Percentiles rank a stretch among this genome's conserved stretches.
These are phyloP conservation scores for Brasenia schreberi DNA, from an alignment of 164 flowering plant species.

Conservation along the genomic window DNA sequence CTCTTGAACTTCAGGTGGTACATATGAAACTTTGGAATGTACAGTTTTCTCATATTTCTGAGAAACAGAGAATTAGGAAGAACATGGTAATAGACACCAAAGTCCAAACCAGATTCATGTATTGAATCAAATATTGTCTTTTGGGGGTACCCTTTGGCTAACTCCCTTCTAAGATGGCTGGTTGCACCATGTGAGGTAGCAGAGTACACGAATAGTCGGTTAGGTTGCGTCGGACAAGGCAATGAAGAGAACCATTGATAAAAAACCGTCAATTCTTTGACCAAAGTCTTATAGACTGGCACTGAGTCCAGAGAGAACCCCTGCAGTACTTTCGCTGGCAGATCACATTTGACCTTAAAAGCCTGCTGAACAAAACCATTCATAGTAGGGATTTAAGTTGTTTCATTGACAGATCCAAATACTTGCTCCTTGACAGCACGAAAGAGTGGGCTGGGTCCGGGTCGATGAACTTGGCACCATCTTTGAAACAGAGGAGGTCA, in stretches of 20 bases:
- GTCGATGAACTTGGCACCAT: constrained; percentile 63
- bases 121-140: constrained; percentile 80
- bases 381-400: constrained; percentile 32
- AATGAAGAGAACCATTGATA: constrained; percentile 88
- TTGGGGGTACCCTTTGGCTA: constrained; percentile 73
- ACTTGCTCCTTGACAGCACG: constrained; percentile 41
- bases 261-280: constrained; percentile 66
- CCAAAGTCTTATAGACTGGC: constrained; percentile 61
- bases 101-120: constrained; percentile 44
- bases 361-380: constrained; percentile 78
- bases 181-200: constrained; percentile 86
- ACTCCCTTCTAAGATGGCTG: constrained; percentile 58
- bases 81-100: constrained; percentile 67
- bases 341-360: constrained; percentile 31
- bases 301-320: constrained; percentile 45
- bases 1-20: constrained; percentile 55
- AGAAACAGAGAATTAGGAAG: constrained; percentile 70
- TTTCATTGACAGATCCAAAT: constrained; percentile 28
- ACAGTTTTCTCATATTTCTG: constrained; percentile 66
- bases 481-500: constrained; percentile 39
- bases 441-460: constrained; percentile 83
- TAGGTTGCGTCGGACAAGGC: constrained; percentile 89
- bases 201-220: constrained; percentile 83
- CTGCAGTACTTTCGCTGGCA: constrained; percentile 77
- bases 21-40: constrained; percentile 51